phyloP scores from a whole-genome alignment of 371 early-diverging fungal species.

The Haplosporangium sp. region DNA sequence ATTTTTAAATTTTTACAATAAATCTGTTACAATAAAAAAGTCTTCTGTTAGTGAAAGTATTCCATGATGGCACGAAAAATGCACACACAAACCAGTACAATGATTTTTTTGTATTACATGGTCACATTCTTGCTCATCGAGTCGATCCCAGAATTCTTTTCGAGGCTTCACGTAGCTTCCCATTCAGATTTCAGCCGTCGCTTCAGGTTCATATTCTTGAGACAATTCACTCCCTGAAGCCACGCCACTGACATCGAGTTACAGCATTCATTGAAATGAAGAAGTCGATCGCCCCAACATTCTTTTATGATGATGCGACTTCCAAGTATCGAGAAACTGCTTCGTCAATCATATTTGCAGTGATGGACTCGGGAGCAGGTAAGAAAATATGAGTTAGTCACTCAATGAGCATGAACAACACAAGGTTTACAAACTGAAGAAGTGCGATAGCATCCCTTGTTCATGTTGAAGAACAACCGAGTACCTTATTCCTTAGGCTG shows the following conservation, averaged over 20 bases:
- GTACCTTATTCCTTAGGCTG: constrained; percentile 20
- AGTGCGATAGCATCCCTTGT: constrained; percentile 35
- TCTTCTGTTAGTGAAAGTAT: constrained; percentile 2
- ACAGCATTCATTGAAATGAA: constrained; percentile 5
- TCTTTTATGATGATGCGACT: constrained; percentile 13
- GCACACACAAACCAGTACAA: no score
- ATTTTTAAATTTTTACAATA: constrained; percentile 10
- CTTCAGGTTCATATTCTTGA: constrained; percentile 17
- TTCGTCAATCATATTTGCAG: constrained; percentile 17
- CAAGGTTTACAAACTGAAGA: constrained; percentile 22
- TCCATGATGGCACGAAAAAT: no score
- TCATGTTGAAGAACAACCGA: constrained; percentile 35
- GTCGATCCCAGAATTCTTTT: constrained; percentile 20
- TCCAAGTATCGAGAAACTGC: constrained; percentile 9
- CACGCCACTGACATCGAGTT: constrained; percentile 23
- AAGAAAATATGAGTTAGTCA: constrained; percentile 6
- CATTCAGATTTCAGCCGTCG: constrained; percentile 20
- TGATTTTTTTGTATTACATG: constrained; percentile 3
- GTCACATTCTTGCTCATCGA: constrained; percentile 23
- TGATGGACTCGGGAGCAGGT: no score
- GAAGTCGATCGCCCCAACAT: constrained; percentile 20
- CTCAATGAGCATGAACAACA: constrained; percentile 5
- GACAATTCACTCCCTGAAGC: constrained; percentile 18
- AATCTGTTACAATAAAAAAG: not conserved
- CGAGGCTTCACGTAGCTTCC: constrained; percentile 8